Percentiles rank a stretch among this genome's conserved stretches.
These are phyloP conservation scores for Leccinum rimulosum DNA, from an alignment of 768 basidiomycete species.

Conservation along the genomic window DNA sequence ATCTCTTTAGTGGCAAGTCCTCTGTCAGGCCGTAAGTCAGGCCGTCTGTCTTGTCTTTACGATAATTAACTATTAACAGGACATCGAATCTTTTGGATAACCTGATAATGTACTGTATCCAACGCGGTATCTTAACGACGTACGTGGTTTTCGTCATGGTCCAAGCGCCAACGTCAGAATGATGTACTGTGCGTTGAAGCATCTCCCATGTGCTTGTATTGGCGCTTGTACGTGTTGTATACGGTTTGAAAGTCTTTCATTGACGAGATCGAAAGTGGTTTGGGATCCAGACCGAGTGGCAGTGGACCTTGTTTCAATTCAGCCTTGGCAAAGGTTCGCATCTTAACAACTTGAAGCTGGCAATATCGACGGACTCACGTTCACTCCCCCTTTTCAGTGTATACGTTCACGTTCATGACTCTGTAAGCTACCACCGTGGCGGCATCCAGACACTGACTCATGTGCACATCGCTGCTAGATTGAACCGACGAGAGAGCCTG, in stretches of 20 bases:
- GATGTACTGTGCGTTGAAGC: background rate
- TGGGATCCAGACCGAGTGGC: background rate
- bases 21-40: slow-evolving; percentile 5
- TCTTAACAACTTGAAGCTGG: background rate
- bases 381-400: slow-evolving; percentile 6
- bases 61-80: background rate
- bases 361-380: too few species aligned
- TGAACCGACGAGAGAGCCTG: slow-evolving; percentile 14
- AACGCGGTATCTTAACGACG: slow-evolving; percentile 16
- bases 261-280: slow-evolving; percentile 7
- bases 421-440: slow-evolving; percentile 4
- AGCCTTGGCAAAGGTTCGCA: slow-evolving; percentile 13
- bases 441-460: background rate
- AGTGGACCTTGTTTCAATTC: slow-evolving; percentile 14
- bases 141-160: background rate
- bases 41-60: background rate
- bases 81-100: slow-evolving; percentile 4
- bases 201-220: slow-evolving; percentile 5
- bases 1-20: slow-evolving; percentile 5
- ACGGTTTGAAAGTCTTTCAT: background rate
- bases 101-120: slow-evolving; percentile 11
- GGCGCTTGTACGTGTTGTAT: slow-evolving; percentile 7
- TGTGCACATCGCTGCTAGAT: background rate
- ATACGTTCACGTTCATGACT: slow-evolving; percentile 15
- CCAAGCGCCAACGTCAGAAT: background rate